These are phyloP conservation scores for Marasmius oreades DNA, from an alignment of 1,284 basidiomycete genomes.

Conservation along the genomic window DNA sequence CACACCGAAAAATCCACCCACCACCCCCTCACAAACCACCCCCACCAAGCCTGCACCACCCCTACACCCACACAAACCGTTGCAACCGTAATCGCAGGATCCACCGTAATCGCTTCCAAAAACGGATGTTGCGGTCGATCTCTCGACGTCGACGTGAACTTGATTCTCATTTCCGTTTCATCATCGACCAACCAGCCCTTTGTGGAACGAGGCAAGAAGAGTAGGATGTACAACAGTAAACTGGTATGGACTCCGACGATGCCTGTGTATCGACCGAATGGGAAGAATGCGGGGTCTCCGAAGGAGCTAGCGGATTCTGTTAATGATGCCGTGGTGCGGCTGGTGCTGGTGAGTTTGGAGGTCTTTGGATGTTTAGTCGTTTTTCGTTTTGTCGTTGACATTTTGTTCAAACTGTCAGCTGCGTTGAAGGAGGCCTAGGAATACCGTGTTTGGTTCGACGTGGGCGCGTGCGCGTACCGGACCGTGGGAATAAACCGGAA, in stretches of 20 bases:
- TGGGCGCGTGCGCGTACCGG: no score
- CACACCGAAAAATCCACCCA: conserved; percentile 31
- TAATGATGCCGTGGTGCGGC: background rate
- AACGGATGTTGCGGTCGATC: conserved; percentile 67
- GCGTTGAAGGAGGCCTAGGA: no score
- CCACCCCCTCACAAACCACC: conserved; percentile 59
- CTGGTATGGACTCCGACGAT: conserved; percentile 69
- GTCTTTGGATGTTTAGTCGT: no score
- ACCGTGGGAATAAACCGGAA: no score
- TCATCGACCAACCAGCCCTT: conserved; percentile 36
- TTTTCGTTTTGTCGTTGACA: no score
- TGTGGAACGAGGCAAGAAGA: conserved; percentile 64
- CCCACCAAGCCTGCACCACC: conserved; percentile 74
- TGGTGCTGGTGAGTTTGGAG: no score
- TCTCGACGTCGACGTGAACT: conserved; percentile 42
- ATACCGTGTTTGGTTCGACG: no score
- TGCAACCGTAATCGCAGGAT: conserved; percentile 55
- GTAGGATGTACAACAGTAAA: conserved; percentile 61
- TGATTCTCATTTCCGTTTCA: conserved; percentile 26
- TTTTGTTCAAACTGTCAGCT: no score
- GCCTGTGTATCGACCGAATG: conserved; percentile 59
- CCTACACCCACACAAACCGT: conserved; percentile 59
- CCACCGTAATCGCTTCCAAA: conserved; percentile 61
- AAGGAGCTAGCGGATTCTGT: conserved; percentile 1
- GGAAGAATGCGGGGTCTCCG: conserved; percentile 21